Evolutionary conservation across 371 early-diverging fungal genomes (phyloP), one percentile per base, ranked within the genome.

Genomic region (Mucor piriformis): DNA sequence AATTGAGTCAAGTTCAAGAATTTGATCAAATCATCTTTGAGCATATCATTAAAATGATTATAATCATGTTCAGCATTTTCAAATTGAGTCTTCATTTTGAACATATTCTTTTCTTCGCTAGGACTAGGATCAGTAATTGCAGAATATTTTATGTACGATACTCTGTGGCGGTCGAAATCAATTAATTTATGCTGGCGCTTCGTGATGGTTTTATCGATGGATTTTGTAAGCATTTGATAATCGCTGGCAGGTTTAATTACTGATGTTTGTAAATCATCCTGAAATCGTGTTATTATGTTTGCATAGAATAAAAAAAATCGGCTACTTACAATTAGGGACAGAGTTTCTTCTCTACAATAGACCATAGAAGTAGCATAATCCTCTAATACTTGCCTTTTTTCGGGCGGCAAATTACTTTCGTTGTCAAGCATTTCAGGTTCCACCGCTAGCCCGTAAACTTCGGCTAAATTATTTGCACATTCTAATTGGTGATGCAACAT

Each of bases 141-240:
- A 18, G 72, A 68, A 34, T 91, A 65, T 63, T 89, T 90, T 50
- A 81, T 77, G 48, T 89, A 72, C 4, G 71, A 63, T 48, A 73
- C 71, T 32, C 85, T 73, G 69, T 84, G 82, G 33, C 93, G 85
- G 61, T 93, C 93, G 68, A 84, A 92, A 77, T 93, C 93, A 42
- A 91, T 64, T 37, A 88, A 63, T 63, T 93, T 93, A 73, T 90
- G 92, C 16, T 80, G 73, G 6, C 92, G 85, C 67, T 93, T 93
- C n/a, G 69, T 73, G 13, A 91, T 87, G 7, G 87, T 72, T 61
- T 83, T 88, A 40, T 84, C 82, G 34, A 93, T 85, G 21, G 69
- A 42, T 52, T 84, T 85, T 57, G 86, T 67, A 29, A 92, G 67
- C 18, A 67, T 62, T 33, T 84, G 67, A 50, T 86, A 77, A 48